These are phyloP conservation scores for Sergeia podlipaevii DNA, from an alignment of 208 protist genomes.

Conservation along the genomic window DNA sequence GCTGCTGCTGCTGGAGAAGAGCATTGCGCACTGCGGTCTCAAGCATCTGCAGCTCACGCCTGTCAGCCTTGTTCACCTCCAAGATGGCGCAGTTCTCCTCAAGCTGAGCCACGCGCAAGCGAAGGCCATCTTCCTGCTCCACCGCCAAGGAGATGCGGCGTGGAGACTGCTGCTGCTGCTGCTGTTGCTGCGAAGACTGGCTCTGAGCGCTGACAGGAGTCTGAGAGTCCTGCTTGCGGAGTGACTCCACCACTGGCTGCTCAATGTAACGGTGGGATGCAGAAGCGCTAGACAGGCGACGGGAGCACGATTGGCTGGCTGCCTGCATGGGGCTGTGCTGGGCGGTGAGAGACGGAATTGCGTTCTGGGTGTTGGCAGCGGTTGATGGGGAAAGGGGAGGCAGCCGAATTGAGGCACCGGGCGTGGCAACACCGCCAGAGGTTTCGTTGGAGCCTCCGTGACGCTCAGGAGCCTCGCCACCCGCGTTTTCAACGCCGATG, in stretches of 20 bases:
- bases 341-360: not conserved
- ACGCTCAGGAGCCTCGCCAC: too few species aligned
- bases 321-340: not conserved
- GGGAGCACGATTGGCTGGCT: not conserved
- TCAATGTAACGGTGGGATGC: not conserved
- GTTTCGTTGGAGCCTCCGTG: too few species aligned
- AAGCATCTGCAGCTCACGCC: conserved; percentile 51
- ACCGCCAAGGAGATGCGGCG: conserved; percentile 35
- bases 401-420: too few species aligned
- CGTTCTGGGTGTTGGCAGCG: too few species aligned
- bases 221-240: conserved; percentile 34
- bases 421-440: too few species aligned
- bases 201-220: conserved; percentile 13
- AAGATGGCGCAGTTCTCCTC: conserved; percentile 70
- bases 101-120: conserved; percentile 57
- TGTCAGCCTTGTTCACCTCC: conserved; percentile 78
- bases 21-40: conserved; percentile 38
- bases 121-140: conserved; percentile 46
- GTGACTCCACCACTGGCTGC: conserved; percentile 44
- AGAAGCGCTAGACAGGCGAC: not conserved
- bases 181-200: too few species aligned
- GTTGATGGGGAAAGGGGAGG: too few species aligned
- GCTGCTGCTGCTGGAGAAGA: conserved; percentile 15
- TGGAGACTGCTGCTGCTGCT: not conserved
- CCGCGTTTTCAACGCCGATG: too few species aligned